Evolutionary conservation across 163 green algal species (phyloP).

Genomic region (Scenedesmus sp.): DNA sequence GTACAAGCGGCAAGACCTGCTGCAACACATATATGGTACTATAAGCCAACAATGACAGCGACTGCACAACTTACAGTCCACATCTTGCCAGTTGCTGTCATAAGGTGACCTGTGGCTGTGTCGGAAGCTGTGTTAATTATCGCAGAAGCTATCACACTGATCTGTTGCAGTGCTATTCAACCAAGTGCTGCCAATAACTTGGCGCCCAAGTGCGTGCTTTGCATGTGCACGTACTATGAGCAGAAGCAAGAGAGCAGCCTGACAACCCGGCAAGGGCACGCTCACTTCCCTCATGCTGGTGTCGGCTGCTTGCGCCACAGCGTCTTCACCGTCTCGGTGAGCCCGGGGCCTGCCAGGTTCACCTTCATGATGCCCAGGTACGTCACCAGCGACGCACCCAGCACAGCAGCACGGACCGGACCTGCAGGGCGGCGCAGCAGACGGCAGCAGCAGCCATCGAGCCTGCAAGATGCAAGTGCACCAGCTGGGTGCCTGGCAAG

Average conservation of each 20-base stretch:
- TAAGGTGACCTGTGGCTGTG: no score
- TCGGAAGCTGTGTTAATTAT: no score
- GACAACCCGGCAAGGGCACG: no score
- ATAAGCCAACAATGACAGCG: background rate
- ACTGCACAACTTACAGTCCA: background rate
- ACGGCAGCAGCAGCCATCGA: background rate
- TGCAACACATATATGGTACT: background rate
- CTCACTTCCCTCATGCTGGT: background rate
- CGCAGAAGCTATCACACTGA: no score
- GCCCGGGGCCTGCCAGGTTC: conserved; percentile 72
- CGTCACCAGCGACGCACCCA: conserved; percentile 63
- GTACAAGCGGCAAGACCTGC: background rate
- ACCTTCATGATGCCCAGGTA: conserved; percentile 77
- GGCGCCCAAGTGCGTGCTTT: no score
- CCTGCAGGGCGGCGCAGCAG: conserved; percentile 32
- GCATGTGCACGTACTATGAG: no score
- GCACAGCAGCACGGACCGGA: conserved; percentile 58
- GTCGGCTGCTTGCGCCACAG: conserved; percentile 60
- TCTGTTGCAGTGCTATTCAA: no score
- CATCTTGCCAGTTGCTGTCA: no score
- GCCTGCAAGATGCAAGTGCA: no score
- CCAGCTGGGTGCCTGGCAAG: background rate
- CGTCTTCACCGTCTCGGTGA: conserved; percentile 70
- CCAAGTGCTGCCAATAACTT: no score
- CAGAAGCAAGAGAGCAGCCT: no score